Evolutionary conservation across 2,329 filamentous ascomycete species (phyloP), one percentile per base, ranked within the genome.

Genomic region (Endothia cerciana): DNA sequence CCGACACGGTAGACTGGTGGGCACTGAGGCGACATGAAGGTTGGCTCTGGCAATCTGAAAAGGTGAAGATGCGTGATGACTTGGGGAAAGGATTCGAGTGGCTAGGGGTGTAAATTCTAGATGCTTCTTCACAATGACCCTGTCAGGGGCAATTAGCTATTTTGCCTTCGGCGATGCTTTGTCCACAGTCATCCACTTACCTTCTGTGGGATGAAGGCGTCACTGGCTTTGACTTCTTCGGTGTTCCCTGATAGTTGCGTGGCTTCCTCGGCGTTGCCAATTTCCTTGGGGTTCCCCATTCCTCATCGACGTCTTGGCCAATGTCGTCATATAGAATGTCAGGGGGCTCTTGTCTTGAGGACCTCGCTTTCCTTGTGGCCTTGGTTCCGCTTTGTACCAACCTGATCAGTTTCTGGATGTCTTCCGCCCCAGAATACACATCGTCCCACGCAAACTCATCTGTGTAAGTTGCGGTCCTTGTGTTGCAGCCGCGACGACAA

Each of bases 31-130:
- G 36, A 99, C 95, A 75, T 99, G 95, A 1, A 99, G 86, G 55
- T 92, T 89, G 36, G 89, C 93, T 25, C 96, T 89, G 58, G 95
- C 96, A 67, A 96, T 86, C 72, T 97, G 93, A 74, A 97, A 98
- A 0, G 95, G 95, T 0, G 95, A 97, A 2, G 90, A 88, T 53
- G 93, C 86, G 64, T 91, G 85, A 70, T 91, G 87, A 41, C 85
- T 85, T 4, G 92, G 91, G 1, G 92, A 92, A 3, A 99, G 84
- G 25, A 91, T 85, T 47, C 95, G 90, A 17, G 93, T 97, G 7
- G 93, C 93, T n/a, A 99, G 81, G 0, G 95, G 95, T 0, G 95
- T 99, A 73, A 98, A 98, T 74, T 97, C 94, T 43, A 99, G 86
- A 5, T 92, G 91, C 73, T 94, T 97, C 76, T 96, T 97, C 51